phyloP scores from a whole-genome alignment of 257 asterid genomes.

The Verbascum thapsus region DNA sequence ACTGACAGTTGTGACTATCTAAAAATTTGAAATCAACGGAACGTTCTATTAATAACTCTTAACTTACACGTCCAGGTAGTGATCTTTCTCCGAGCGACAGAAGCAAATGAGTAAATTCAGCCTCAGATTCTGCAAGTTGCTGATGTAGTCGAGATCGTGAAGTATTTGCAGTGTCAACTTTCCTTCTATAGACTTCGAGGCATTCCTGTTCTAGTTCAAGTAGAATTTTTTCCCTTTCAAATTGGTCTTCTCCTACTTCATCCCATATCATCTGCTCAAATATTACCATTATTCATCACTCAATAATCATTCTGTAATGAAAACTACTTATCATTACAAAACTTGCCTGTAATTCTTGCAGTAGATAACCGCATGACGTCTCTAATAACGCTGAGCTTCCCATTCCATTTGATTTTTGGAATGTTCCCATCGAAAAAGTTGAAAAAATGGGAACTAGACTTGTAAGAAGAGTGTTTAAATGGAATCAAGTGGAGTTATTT shows the following conservation, averaged over 20 bases:
- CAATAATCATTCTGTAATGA: no score
- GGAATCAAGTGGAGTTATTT: conserved; percentile 33
- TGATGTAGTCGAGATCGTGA: conserved; percentile 88
- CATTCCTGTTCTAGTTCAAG: conserved; percentile 90
- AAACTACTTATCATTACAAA: background rate
- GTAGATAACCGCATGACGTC: conserved; percentile 88
- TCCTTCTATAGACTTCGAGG: conserved; percentile 85
- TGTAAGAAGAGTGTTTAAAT: conserved; percentile 18
- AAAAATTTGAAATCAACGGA: no score
- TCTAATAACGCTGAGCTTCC: conserved; percentile 69
- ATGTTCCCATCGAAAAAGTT: conserved; percentile 59
- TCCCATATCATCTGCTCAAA: conserved; percentile 90
- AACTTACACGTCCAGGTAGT: conserved; percentile 81
- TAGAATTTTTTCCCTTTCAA: conserved; percentile 72
- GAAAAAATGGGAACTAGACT: conserved; percentile 7
- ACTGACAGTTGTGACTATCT: no score
- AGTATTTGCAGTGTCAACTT: conserved; percentile 86
- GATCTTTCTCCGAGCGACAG: conserved; percentile 94
- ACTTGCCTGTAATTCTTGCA: conserved; percentile 87
- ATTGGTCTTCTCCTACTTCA: conserved; percentile 86
- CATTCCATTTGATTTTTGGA: conserved; percentile 49
- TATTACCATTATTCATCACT: no score
- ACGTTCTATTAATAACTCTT: background rate
- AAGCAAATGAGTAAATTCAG: conserved; percentile 86
- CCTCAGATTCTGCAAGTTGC: conserved; percentile 92